phyloP scores from a whole-genome alignment of 306 rosid genomes.

The Medicago arabica region DNA sequence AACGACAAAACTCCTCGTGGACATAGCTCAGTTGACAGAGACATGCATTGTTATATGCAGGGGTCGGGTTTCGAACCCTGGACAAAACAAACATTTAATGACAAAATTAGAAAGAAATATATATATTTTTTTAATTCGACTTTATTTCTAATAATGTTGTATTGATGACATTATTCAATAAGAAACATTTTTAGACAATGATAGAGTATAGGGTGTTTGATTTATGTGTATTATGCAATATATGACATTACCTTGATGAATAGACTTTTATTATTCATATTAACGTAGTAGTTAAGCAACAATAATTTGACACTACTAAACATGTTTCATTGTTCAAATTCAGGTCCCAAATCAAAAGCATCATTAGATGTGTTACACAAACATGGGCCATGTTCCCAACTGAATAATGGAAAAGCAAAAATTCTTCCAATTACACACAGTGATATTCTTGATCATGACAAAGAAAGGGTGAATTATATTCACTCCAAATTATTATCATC shows the following conservation, averaged over 20 bases:
- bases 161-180: neutral
- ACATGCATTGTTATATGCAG: no score
- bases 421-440: slow-evolving; percentile 31
- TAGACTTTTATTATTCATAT: neutral
- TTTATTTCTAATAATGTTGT: neutral
- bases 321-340: neutral
- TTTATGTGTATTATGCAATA: neutral
- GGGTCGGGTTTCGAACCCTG: no score
- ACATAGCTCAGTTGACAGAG: no score
- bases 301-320: slow-evolving; percentile 12
- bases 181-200: no score
- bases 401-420: slow-evolving; percentile 1
- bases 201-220: no score
- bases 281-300: neutral
- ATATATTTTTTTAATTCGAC: neutral
- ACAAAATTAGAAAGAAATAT: neutral
- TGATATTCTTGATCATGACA: slow-evolving; percentile 50
- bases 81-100: no score
- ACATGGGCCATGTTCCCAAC: slow-evolving; percentile 63
- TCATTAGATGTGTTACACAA: slow-evolving; percentile 58
- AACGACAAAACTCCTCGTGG: no score
- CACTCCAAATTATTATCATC: slow-evolving; percentile 34
- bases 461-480: slow-evolving; percentile 53
- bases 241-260: neutral
- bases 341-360: slow-evolving; percentile 47